Conservation (phyloP, 306 rosid genomes). For the Hippophae gyantsensis region DNA sequence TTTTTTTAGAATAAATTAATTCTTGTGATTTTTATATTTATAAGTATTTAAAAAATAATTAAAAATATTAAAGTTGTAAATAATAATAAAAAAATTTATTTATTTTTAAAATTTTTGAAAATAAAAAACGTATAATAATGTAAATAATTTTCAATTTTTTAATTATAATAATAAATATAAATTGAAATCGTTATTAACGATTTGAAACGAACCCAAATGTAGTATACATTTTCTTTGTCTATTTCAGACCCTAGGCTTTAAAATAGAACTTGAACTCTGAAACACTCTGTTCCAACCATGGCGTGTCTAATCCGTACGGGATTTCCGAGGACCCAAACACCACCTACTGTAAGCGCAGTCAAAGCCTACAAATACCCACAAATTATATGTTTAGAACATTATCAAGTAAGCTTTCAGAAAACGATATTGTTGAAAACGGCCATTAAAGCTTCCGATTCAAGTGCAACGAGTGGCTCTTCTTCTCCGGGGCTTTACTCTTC, state of each 20-base stretch:
- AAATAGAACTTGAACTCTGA: not conserved
- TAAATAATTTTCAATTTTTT: no score
- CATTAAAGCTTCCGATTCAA: slow-evolving; percentile 31
- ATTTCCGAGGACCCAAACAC: slow-evolving; percentile 21
- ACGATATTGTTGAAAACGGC: slow-evolving; percentile 15
- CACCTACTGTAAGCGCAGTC: not conserved
- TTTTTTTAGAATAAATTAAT: no score
- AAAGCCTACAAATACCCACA: slow-evolving; percentile 16
- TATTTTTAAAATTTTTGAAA: no score
- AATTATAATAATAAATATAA: no score
- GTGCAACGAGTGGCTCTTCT: slow-evolving; percentile 22
- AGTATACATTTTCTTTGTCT: not conserved
- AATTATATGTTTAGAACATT: not conserved
- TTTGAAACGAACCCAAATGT: no score
- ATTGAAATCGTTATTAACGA: no score
- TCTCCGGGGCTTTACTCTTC: slow-evolving; percentile 81
- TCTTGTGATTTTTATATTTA: no score
- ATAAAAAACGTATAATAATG: no score
- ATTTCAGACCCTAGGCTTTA: not conserved
- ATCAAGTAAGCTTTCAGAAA: not conserved
- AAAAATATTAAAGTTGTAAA: no score
- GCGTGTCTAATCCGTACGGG: slow-evolving; percentile 29
- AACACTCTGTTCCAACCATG: slow-evolving; percentile 18
- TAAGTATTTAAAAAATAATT: no score
- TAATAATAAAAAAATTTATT: no score